Evolutionary conservation across 805 yeast species (phyloP).

Genomic region (Candida koratica): DNA sequence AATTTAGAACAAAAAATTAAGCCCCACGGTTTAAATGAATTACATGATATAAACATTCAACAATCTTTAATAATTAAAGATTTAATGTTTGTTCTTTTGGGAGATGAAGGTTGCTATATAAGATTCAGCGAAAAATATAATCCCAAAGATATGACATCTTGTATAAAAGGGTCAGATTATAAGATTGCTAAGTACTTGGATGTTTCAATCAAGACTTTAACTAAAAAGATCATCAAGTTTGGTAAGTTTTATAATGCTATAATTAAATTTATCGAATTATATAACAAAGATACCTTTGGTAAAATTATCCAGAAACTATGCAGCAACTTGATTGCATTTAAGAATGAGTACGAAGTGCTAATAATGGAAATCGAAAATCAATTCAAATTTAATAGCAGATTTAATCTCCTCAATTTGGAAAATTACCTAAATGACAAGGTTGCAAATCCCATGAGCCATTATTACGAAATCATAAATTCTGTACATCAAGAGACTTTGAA

Average conservation of each 20-base stretch:
- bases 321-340: slow-evolving; percentile 41
- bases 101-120: slow-evolving; percentile 75
- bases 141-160: slow-evolving; percentile 36
- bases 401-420: slow-evolving; percentile 59
- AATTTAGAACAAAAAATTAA: slow-evolving; percentile 9
- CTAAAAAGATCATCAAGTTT: slow-evolving; percentile 53
- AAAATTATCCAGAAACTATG: slow-evolving; percentile 72
- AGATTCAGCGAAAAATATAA: slow-evolving; percentile 62
- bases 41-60: slow-evolving; percentile 52
- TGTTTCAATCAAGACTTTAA: slow-evolving; percentile 65
- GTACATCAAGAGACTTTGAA: slow-evolving; percentile 48
- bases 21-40: slow-evolving; percentile 31
- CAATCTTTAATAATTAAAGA: slow-evolving; percentile 74
- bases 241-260: slow-evolving; percentile 66
- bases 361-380: slow-evolving; percentile 50
- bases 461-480: slow-evolving; percentile 52
- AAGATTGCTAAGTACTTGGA: slow-evolving; percentile 70
- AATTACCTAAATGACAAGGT: slow-evolving; percentile 25
- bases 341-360: slow-evolving; percentile 24
- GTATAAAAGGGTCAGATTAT: slow-evolving; percentile 69
- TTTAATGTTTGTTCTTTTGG: slow-evolving; percentile 60
- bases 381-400: slow-evolving; percentile 44
- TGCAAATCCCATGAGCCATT: slow-evolving; percentile 41
- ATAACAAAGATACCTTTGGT: slow-evolving; percentile 58
- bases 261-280: slow-evolving; percentile 55